Base-by-base conservation (phyloP, 2,329 filamentous ascomycete genomes). In the Penicillium sp. region DNA sequence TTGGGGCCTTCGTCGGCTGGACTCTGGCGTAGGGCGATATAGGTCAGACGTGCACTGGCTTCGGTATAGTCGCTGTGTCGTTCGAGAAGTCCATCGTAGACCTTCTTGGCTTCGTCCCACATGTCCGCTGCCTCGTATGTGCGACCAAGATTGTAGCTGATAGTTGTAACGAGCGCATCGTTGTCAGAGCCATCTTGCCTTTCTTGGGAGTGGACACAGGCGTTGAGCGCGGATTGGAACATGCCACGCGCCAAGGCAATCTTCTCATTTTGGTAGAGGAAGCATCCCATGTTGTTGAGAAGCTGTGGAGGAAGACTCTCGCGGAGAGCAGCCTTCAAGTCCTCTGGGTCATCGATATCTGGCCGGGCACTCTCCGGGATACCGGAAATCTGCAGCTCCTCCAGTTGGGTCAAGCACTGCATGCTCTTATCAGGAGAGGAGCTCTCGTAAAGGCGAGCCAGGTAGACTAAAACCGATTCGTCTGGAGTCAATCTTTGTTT, bases 241-340 rank as follows among this genome's bases (percentile, higher is more conserved):
- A 95, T 83, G 47, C 93, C 88, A 61, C 90, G 88, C 19, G 94
- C 92, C 57, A 86, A 81, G 18, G 88, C 85, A 59, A 89, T 87
- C 69, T 91, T 92, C 65, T 96, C 92, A 2, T 87, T 83, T 69
- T 96, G 92, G 63, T 91, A 97, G 63, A 96, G 86, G 75, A 97
- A 97, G 73, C 92, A 97, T 5, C 91, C 94, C 70, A 97, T 96
- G 71, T 99, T 99, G 80, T 97, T 99, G 39, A 99, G 82, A 2
- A 97, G 81, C 68, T 96, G 92, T 3, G 94, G 94, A 1, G 92
- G 90, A 1, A 99, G 79, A 54, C 88, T 81, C 68, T 92, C 90
- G 50, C 92, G 87, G 24, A 96, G 80, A 51, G 83, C 83, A 52
- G 84, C 64, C 39, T 71, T 74, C 49, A 72, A 75, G 26, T 84